Evolutionary conservation across 192 early-diverging fungal genomes (phyloP).

Genomic region (Lunasporangiospora selenospora): DNA sequence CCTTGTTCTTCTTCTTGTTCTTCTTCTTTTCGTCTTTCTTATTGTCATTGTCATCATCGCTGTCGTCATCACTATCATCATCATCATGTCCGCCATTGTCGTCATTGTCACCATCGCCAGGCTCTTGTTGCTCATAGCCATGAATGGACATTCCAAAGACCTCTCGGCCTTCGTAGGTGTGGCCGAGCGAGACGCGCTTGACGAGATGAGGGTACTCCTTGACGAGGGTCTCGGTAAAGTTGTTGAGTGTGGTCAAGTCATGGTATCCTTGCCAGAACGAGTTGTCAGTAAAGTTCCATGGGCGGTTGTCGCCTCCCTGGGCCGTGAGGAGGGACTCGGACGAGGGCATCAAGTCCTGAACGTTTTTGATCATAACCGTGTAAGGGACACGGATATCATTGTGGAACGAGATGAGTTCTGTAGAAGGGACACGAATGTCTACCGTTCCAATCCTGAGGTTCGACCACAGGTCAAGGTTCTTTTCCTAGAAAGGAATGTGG

Average conservation of each 20-base stretch:
- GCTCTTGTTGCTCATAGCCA: conserved; percentile 11
- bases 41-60: background rate
- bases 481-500: conserved; percentile 11
- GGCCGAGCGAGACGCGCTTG: conserved; percentile 47
- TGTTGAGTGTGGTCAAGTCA: conserved; percentile 48
- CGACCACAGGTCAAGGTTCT: conserved; percentile 47
- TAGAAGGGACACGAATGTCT: conserved; percentile 39
- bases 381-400: conserved; percentile 14
- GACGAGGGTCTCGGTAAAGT: conserved; percentile 43
- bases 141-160: conserved; percentile 53
- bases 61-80: conserved; percentile 11
- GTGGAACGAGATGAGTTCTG: conserved; percentile 19
- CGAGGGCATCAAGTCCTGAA: conserved; percentile 36
- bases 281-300: conserved; percentile 35
- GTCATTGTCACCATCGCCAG: background rate
- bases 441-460: conserved; percentile 43
- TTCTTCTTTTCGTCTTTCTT: background rate
- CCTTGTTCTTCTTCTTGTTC: background rate
- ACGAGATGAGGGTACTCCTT: conserved; percentile 52
- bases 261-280: conserved; percentile 53
- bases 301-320: background rate
- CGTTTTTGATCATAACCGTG: conserved; percentile 33
- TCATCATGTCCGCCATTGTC: conserved; percentile 9
- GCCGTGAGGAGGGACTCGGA: conserved; percentile 6
- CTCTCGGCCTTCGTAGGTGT: conserved; percentile 57